phyloP scores from a whole-genome alignment of 768 basidiomycete genomes.

The Leccinum aurantiacum region DNA sequence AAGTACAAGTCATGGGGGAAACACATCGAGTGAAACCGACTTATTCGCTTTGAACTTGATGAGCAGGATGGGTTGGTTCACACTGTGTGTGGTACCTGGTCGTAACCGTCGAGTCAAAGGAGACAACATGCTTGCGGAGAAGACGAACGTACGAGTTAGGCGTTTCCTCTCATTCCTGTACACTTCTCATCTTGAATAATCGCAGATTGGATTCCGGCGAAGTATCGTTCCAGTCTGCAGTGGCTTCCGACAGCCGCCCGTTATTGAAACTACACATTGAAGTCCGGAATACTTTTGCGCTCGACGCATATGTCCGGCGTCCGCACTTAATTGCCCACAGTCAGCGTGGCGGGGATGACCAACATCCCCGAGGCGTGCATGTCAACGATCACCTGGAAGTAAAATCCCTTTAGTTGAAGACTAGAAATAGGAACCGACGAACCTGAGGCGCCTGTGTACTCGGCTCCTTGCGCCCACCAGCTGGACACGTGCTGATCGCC shows the following conservation, averaged over 20 bases:
- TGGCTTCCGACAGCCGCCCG: constrained; percentile 56
- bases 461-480: constrained; percentile 76
- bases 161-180: too few species aligned
- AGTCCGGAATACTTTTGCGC: constrained; percentile 90
- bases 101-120: constrained; percentile 2
- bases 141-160: constrained; percentile 48
- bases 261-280: constrained; percentile 88
- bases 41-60: constrained; percentile 99
- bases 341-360: constrained; percentile 87
- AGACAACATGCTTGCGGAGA: background rate
- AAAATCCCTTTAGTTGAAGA: background rate
- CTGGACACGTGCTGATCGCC: constrained; percentile 81
- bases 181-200: too few species aligned
- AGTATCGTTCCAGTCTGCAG: too few species aligned
- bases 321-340: constrained; percentile 94
- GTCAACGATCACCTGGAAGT: constrained; percentile 83
- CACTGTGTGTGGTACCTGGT: constrained; percentile 86
- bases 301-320: constrained; percentile 96
- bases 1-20: background rate
- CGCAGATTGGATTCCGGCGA: too few species aligned
- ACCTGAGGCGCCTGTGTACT: constrained; percentile 67
- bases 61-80: constrained; percentile 84
- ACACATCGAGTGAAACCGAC: constrained; percentile 84
- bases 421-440: background rate
- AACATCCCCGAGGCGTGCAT: constrained; percentile 83